Evolutionary conservation across 2,329 filamentous ascomycete genomes (phyloP).

Genomic region (Botryosphaeria dothidea): DNA sequence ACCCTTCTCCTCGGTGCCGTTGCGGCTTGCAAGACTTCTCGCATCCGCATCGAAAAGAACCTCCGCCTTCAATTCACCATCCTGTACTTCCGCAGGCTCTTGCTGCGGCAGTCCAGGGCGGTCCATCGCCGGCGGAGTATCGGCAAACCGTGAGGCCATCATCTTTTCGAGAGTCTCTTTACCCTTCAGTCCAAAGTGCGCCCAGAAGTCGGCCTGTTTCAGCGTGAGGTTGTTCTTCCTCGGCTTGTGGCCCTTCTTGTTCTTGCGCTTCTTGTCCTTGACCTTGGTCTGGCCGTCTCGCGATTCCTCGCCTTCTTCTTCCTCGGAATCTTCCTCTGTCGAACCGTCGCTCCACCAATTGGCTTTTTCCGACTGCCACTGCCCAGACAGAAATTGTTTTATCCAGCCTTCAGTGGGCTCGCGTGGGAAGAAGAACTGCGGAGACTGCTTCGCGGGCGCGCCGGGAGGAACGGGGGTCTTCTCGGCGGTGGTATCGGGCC

Average conservation of each 20-base stretch:
- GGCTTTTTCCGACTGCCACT: constrained; percentile 67
- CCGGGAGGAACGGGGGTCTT: neutral
- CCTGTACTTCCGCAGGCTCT: neutral
- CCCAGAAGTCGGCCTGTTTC: constrained; percentile 53
- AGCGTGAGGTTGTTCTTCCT: constrained; percentile 49
- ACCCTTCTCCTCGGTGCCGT: neutral
- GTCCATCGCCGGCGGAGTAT: constrained; percentile 23
- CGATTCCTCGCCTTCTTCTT: constrained; percentile 22
- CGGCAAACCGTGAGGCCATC: constrained; percentile 43
- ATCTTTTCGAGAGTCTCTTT: constrained; percentile 41
- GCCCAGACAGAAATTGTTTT: constrained; percentile 75
- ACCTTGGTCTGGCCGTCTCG: constrained; percentile 6
- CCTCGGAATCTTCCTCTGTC: constrained; percentile 61
- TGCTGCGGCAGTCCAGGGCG: neutral
- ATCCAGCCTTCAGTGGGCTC: constrained; percentile 82
- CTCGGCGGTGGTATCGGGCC: constrained; percentile 11
- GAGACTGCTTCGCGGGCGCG: neutral
- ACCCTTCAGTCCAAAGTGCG: constrained; percentile 40
- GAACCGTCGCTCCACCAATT: constrained; percentile 84
- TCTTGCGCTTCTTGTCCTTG: constrained; percentile 22
- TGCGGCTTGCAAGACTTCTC: constrained; percentile 11
- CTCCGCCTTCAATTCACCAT: constrained; percentile 7
- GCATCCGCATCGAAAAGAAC: constrained; percentile 13
- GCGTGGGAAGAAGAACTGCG: constrained; percentile 30
- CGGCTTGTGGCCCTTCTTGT: constrained; percentile 40